Base-by-base conservation (phyloP, 177 flowering plant genomes). In the Vitis hybrid region DNA sequence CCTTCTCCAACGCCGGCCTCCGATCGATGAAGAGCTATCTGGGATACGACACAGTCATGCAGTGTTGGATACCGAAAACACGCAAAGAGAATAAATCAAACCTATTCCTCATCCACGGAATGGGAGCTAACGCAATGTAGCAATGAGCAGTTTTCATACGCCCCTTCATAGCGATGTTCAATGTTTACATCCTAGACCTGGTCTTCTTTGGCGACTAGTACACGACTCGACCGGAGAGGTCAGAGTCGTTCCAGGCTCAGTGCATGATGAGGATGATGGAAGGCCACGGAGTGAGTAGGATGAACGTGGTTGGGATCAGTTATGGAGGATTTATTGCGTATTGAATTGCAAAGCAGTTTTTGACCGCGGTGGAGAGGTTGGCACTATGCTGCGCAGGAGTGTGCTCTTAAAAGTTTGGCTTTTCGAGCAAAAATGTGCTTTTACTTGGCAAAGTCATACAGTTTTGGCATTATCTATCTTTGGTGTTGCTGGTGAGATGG, bases 401-500 rank as follows among this genome's bases (percentile, higher is more conserved):
- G 39, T 33, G 39, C 39, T 33, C 39, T 33, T 33, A 33, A 33
- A 33, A 33, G 39, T 33, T 33, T 33, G 39, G 39, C 39, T 33
- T 33, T 33, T 5, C 7, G 0, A 33, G 39, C 7, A 33, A 4
- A 33, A 33, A 33, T 3, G 0, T 33, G 39, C 39, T 33, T 33
- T 33, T 33, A 33, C 39, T 33, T 33, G 6, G 39, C 39, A 33
- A 33, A 33, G 6, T 33, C 7, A 33, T 33, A 33, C 39, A 33
- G 7, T 33, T 33, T 5, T 3, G 39, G 93, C 98, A 9, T 76
- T 93, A n/a, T 81, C 98, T 21, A 62, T 92, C 7, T 93, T 89
- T 77, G 98, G 98, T 18, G 59, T 95, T 75, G 93, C 96, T 33
- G 89, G 85, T 63, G 99, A 95, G 78, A 51, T 92, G 56, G 99